Evolutionary conservation across 2,329 filamentous ascomycete genomes (phyloP).

Genomic region (Cladophialophora carrionii): DNA sequence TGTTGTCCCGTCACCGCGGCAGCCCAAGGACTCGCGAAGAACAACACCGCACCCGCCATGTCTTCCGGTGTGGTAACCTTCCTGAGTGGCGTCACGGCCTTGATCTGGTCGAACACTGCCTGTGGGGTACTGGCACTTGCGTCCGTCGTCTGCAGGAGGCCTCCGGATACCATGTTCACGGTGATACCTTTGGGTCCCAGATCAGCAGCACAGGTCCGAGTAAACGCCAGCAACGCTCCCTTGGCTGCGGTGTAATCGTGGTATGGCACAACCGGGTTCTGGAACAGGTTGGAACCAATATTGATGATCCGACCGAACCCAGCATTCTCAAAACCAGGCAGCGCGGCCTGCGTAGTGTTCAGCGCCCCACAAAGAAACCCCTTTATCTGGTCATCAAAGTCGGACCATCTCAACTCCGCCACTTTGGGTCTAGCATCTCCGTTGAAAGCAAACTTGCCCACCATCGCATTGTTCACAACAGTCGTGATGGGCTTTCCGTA

Average conservation of each 20-base stretch:
- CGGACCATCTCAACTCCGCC: slow-evolving; percentile 28
- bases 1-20: slow-evolving; percentile 33
- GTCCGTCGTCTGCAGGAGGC: slow-evolving; percentile 32
- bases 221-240: slow-evolving; percentile 33
- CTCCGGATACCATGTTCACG: slow-evolving; percentile 35
- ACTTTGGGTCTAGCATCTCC: slow-evolving; percentile 32
- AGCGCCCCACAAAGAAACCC: slow-evolving; percentile 30
- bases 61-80: slow-evolving; percentile 34
- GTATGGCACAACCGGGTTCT: slow-evolving; percentile 36
- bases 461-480: slow-evolving; percentile 36
- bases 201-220: slow-evolving; percentile 34
- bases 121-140: slow-evolving; percentile 32
- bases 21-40: slow-evolving; percentile 34
- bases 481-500: slow-evolving; percentile 30
- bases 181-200: slow-evolving; percentile 33
- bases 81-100: slow-evolving; percentile 32
- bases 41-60: slow-evolving; percentile 34
- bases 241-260: slow-evolving; percentile 37
- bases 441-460: slow-evolving; percentile 36
- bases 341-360: slow-evolving; percentile 34
- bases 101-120: slow-evolving; percentile 35
- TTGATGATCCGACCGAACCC: slow-evolving; percentile 34
- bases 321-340: slow-evolving; percentile 30
- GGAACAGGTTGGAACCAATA: slow-evolving; percentile 34
- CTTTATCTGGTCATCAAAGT: slow-evolving; percentile 32